Conservation (phyloP, 345 rosid genomes). For the Brassica napus region DNA sequence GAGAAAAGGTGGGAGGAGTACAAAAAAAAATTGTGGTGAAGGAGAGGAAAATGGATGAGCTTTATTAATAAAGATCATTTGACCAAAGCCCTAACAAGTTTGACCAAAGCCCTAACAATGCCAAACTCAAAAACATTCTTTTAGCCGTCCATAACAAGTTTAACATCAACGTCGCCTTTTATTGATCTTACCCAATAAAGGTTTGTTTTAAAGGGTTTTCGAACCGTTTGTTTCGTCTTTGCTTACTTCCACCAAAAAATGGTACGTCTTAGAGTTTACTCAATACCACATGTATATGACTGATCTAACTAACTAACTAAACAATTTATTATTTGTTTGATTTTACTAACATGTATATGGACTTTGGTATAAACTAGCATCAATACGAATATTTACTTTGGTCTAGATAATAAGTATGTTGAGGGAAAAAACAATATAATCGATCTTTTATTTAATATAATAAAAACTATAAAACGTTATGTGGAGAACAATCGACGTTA, state of each 20-base stretch:
- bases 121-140: conserved; percentile 21
- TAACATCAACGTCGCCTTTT: conserved; percentile 30
- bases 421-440: background rate
- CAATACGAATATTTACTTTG: background rate
- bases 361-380: background rate
- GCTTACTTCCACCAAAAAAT: background rate
- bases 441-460: background rate
- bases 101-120: conserved; percentile 25
- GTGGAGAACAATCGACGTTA: conserved; percentile 8
- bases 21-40: conserved; percentile 21
- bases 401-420: background rate
- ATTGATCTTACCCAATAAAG: conserved; percentile 23
- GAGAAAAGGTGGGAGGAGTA: conserved; percentile 14
- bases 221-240: conserved; percentile 6
- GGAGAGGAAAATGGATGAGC: background rate
- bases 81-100: conserved; percentile 22
- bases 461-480: background rate
- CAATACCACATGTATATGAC: background rate
- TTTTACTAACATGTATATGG: background rate
- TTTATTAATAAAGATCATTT: background rate
- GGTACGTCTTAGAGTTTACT: background rate
- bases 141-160: conserved; percentile 27
- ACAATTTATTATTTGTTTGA: background rate
- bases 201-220: background rate
- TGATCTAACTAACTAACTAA: background rate